Conservation (phyloP, 2,329 filamentous ascomycete species). For the Aureobasidium uvarum region DNA sequence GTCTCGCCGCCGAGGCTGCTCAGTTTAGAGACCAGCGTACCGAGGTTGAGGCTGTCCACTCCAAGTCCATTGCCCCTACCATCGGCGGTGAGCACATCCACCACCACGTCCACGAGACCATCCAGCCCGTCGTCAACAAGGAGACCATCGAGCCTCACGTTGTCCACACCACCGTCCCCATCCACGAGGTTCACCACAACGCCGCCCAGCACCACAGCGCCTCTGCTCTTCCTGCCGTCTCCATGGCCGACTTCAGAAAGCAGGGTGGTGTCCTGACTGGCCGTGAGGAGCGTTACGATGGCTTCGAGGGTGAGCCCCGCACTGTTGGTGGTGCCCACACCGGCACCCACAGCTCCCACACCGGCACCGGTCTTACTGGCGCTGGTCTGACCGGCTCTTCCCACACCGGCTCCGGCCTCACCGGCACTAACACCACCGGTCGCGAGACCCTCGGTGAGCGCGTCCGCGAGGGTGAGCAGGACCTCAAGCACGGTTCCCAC, state of each 20-base stretch:
- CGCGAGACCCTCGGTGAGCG: constrained; percentile 9
- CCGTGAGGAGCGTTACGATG: constrained; percentile 56
- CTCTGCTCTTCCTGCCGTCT: constrained; percentile 63
- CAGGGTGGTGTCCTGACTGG: constrained; percentile 56
- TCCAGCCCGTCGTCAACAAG: constrained; percentile 70
- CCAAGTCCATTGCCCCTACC: constrained; percentile 48
- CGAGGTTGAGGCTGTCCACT: constrained; percentile 51
- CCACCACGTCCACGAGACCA: constrained; percentile 65
- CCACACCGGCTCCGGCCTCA: constrained; percentile 23
- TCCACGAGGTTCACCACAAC: constrained; percentile 71
- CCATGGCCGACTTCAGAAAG: constrained; percentile 61
- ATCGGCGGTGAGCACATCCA: constrained; percentile 63
- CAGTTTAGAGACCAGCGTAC: constrained; percentile 54
- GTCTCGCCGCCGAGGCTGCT: constrained; percentile 54
- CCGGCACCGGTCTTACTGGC: constrained; percentile 12
- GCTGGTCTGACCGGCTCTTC: background rate
- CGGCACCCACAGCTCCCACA: constrained; percentile 22
- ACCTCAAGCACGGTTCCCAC: background rate
- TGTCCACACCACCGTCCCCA: constrained; percentile 68
- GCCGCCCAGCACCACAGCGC: constrained; percentile 64
- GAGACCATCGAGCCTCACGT: constrained; percentile 63
- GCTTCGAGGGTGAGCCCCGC: constrained; percentile 62
- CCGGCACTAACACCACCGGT: constrained; percentile 22
- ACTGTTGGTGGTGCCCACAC: constrained; percentile 41
- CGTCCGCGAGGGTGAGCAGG: constrained; percentile 20